Percentiles rank a stretch among this genome's conserved stretches.
Conservation (phyloP, 2,329 filamentous ascomycete species). For the Aureobasidium sp. region DNA sequence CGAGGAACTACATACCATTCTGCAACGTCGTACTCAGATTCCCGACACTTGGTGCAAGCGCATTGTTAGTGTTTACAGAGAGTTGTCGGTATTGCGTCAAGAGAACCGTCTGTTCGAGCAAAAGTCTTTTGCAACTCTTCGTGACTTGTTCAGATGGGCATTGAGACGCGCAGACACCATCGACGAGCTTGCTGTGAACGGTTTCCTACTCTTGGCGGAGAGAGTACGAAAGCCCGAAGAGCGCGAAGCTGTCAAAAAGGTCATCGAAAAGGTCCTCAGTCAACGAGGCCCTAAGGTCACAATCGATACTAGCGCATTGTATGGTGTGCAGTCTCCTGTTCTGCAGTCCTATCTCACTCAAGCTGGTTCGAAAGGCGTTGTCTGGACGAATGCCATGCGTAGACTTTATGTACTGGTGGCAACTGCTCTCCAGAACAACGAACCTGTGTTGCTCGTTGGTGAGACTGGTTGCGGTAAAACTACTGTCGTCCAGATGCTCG, state of each 20-base stretch:
- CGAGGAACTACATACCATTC: slow-evolving; percentile 82
- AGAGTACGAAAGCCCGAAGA: slow-evolving; percentile 89
- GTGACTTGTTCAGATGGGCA: slow-evolving; percentile 95
- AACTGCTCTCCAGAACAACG: slow-evolving; percentile 77
- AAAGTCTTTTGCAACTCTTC: slow-evolving; percentile 91
- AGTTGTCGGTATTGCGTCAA: slow-evolving; percentile 82
- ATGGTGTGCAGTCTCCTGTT: slow-evolving; percentile 45
- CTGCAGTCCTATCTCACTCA: slow-evolving; percentile 28
- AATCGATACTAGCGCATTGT: slow-evolving; percentile 68
- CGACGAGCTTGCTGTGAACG: slow-evolving; percentile 82
- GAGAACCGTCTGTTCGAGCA: slow-evolving; percentile 90
- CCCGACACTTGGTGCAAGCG: slow-evolving; percentile 84
- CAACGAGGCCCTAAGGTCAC: slow-evolving; percentile 52
- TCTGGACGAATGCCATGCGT: slow-evolving; percentile 95
- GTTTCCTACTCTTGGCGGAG: slow-evolving; percentile 93
- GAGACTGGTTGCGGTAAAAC: slow-evolving; percentile 98
- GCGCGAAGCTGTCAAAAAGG: slow-evolving; percentile 70
- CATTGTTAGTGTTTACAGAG: slow-evolving; percentile 90
- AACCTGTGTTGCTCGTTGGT: slow-evolving; percentile 88
- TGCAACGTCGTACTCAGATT: slow-evolving; percentile 81
- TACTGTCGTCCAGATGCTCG: slow-evolving; percentile 86
- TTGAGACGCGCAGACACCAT: slow-evolving; percentile 75
- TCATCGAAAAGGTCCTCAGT: slow-evolving; percentile 85
- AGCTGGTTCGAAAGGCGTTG: slow-evolving; percentile 57
- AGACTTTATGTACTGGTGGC: slow-evolving; percentile 85